Conservation (phyloP, 257 asterid genomes). For the Rubia yunnanensis region DNA sequence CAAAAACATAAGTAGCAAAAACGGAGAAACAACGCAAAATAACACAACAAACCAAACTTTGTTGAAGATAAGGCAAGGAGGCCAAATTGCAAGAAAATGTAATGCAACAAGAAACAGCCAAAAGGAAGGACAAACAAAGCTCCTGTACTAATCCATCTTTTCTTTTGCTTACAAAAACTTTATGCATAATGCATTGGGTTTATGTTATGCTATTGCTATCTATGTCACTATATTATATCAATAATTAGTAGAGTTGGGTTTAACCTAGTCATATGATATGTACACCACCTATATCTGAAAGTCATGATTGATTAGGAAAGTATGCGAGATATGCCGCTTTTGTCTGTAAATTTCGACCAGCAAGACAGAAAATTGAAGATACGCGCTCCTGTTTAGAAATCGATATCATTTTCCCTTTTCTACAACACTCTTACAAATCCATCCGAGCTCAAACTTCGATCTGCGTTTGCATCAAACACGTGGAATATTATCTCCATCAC, state of each 20-base stretch:
- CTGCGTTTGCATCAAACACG: constrained; percentile 56
- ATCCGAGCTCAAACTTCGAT: constrained; percentile 53
- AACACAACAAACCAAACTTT: too few species aligned
- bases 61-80: too few species aligned
- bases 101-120: too few species aligned
- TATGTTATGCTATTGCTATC: neutral
- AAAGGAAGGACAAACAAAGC: too few species aligned
- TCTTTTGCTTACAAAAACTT: too few species aligned
- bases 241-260: too few species aligned
- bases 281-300: neutral
- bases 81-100: too few species aligned
- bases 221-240: neutral
- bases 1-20: too few species aligned
- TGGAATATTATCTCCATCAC: constrained; percentile 60
- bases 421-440: constrained; percentile 70
- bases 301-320: constrained; percentile 23
- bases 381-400: constrained; percentile 67
- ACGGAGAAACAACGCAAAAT: too few species aligned
- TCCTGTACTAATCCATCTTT: too few species aligned
- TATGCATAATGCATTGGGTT: too few species aligned
- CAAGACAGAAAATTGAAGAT: constrained; percentile 53
- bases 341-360: constrained; percentile 41
- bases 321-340: constrained; percentile 27
- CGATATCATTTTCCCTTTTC: constrained; percentile 65
- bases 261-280: too few species aligned